These are phyloP conservation scores for Phylloporus rhodoxanthus DNA, from an alignment of 768 basidiomycete genomes.

Conservation along the genomic window DNA sequence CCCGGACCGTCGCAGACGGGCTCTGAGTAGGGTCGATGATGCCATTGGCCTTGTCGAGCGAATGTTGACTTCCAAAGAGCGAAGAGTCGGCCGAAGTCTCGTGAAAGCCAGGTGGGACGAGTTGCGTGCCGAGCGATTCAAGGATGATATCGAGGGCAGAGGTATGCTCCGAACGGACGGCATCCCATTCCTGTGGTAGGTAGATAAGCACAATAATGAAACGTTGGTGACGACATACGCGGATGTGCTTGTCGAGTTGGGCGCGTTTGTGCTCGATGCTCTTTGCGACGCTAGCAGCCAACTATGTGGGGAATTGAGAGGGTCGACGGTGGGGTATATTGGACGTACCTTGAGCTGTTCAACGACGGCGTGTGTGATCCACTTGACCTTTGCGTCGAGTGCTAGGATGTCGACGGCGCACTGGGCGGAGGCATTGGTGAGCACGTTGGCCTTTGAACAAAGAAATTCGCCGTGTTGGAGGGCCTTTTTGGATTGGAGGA, in stretches of 20 bases:
- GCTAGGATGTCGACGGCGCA: slow-evolving; percentile 66
- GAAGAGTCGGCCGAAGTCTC: slow-evolving; percentile 61
- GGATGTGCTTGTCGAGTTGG: slow-evolving; percentile 52
- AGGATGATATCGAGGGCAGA: slow-evolving; percentile 63
- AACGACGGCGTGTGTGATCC: slow-evolving; percentile 67
- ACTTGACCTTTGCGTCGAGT: slow-evolving; percentile 73
- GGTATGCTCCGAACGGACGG: slow-evolving; percentile 50
- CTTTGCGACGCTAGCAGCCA: slow-evolving; percentile 69
- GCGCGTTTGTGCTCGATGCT: slow-evolving; percentile 67
- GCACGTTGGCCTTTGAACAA: slow-evolving; percentile 58
- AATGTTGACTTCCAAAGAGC: slow-evolving; percentile 73
- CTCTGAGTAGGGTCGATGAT: slow-evolving; percentile 36
- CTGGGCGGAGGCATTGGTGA: slow-evolving; percentile 63
- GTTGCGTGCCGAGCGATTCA: slow-evolving; percentile 64
- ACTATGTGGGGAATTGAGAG: slow-evolving; percentile 35
- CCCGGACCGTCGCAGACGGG: slow-evolving; percentile 29
- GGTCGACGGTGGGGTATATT: neutral
- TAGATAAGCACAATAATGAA: neutral
- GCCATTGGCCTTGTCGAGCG: slow-evolving; percentile 36
- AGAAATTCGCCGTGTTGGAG: slow-evolving; percentile 73
- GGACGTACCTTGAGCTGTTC: slow-evolving; percentile 65
- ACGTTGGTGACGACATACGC: slow-evolving; percentile 36
- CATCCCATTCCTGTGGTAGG: slow-evolving; percentile 62
- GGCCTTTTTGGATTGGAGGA: slow-evolving; percentile 77
- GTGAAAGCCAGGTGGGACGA: slow-evolving; percentile 76